phyloP scores from a whole-genome alignment of 2,329 filamentous ascomycete genomes.

The Aureobasidium sp. region DNA sequence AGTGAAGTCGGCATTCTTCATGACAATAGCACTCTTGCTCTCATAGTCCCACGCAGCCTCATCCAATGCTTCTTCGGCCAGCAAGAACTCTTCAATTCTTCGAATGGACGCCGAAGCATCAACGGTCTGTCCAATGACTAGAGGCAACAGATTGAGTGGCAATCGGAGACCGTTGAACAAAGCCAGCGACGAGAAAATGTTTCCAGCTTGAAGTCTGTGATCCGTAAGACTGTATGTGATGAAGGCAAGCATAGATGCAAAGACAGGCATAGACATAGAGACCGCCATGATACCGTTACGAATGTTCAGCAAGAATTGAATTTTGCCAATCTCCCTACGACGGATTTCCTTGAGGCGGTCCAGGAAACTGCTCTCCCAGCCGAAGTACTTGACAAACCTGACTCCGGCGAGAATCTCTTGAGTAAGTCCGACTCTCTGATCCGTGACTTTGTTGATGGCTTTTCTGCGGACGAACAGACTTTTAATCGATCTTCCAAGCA shows the following conservation, averaged over 20 bases:
- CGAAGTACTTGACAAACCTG: conserved; percentile 93
- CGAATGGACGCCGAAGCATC: conserved; percentile 81
- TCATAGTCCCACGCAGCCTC: conserved; percentile 53
- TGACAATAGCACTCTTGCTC: conserved; percentile 54
- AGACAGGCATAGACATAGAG: conserved; percentile 80
- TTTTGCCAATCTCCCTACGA: conserved; percentile 68
- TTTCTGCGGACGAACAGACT: conserved; percentile 68
- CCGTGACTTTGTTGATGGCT: conserved; percentile 86
- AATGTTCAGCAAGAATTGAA: conserved; percentile 75
- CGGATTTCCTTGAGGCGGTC: conserved; percentile 68
- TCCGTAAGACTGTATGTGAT: conserved; percentile 66
- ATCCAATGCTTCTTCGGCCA: conserved; percentile 78
- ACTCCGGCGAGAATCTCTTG: conserved; percentile 90
- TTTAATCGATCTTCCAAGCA: conserved; percentile 70
- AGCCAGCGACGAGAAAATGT: conserved; percentile 86
- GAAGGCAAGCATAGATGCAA: conserved; percentile 91
- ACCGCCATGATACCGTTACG: conserved; percentile 79
- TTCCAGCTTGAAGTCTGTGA: conserved; percentile 63
- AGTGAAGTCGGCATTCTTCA: conserved; percentile 70
- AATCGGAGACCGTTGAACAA: conserved; percentile 88
- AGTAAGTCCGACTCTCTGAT: conserved; percentile 82
- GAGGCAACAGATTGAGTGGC: conserved; percentile 79
- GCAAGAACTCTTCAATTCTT: conserved; percentile 80
- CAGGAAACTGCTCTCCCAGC: conserved; percentile 86
- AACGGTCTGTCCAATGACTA: conserved; percentile 81